phyloP scores from a whole-genome alignment of 371 early-diverging fungal genomes.

The Apophysomyces variabilis region DNA sequence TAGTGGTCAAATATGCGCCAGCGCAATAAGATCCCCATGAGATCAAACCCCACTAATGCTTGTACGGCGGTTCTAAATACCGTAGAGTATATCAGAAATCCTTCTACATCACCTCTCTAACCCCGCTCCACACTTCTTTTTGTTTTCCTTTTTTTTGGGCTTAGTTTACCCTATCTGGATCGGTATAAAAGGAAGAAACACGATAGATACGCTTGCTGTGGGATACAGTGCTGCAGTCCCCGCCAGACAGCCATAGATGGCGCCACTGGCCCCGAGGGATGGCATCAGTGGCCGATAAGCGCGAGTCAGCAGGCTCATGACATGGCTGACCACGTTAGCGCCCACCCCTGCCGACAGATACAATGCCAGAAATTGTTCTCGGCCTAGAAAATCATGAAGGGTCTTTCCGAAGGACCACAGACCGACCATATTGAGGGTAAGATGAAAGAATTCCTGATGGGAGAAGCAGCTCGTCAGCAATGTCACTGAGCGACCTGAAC shows the following conservation, averaged over 20 bases:
- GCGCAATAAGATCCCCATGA: slow-evolving; percentile 60
- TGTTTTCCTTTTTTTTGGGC: slow-evolving; percentile 6
- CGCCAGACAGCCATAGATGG: slow-evolving; percentile 71
- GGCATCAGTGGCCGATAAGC: slow-evolving; percentile 58
- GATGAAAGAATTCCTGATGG: slow-evolving; percentile 66
- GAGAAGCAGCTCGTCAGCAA: slow-evolving; percentile 72
- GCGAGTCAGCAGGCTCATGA: slow-evolving; percentile 49
- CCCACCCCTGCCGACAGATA: slow-evolving; percentile 70
- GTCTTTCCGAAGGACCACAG: slow-evolving; percentile 65
- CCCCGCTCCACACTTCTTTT: not conserved
- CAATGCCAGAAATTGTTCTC: slow-evolving; percentile 79
- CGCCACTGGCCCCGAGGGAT: slow-evolving; percentile 81
- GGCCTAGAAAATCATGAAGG: slow-evolving; percentile 51
- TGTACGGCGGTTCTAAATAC: slow-evolving; percentile 50
- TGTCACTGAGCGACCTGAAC: slow-evolving; percentile 63
- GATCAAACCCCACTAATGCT: slow-evolving; percentile 65
- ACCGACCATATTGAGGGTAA: slow-evolving; percentile 72
- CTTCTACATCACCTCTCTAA: not conserved
- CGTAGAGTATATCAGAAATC: not conserved
- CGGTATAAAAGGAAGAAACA: slow-evolving; percentile 77
- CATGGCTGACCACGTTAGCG: slow-evolving; percentile 70
- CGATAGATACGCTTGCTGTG: slow-evolving; percentile 61
- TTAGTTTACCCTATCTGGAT: slow-evolving; percentile 59
- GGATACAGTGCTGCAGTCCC: slow-evolving; percentile 65
- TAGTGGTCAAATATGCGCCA: slow-evolving; percentile 74